Evolutionary conservation across 1,284 basidiomycete species (phyloP), one percentile per base, ranked within the genome.

Genomic region (Rhodotorula mucilaginosa): DNA sequence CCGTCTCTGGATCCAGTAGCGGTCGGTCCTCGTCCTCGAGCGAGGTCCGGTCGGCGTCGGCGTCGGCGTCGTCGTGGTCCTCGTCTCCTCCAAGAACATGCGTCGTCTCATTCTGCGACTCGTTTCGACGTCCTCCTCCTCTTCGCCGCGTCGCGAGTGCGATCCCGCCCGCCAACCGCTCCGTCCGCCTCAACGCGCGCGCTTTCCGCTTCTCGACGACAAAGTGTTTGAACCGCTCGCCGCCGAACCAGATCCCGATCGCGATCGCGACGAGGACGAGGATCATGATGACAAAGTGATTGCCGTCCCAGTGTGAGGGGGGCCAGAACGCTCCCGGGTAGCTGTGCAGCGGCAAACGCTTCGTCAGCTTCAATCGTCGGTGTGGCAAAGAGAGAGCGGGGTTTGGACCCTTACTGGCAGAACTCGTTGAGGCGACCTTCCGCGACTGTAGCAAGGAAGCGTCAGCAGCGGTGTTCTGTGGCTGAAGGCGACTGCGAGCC

Each of bases 271-370:
- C 47, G 61, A 62, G 16, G 59, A 18, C 48, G 46, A 66, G 51
- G 57, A 72, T 67, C 51, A 72, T 62, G 56, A 58, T 31, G 52
- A 61, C 34, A 58, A 59, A 72, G 46, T 72, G 70, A 23, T 57
- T 63, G 0, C 60, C 61, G 70, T 72, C 70, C 70, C 70, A 72
- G 18, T 58, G 56, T 0, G 57, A 63, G 1, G 70, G 70, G 0
- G 70, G 70, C 70, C 70, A 72, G 47, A 72, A 65, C 0, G 56
- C 51, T 4, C 70, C 70, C 4, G 70, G 70, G 49, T 57, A 65
- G 48, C 70, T 72, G 54, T 2, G 18, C 15, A 18, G n/a, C 54
- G 26, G 51, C n/a, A 48, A 48, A 15, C 18, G 7, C 19, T 26
- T 15, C 19, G 29, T 52, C 10, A 44, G 59, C 29, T 8, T 15